phyloP scores from a whole-genome alignment of 176 grass and related monocot species.

The Oryza nivara region DNA sequence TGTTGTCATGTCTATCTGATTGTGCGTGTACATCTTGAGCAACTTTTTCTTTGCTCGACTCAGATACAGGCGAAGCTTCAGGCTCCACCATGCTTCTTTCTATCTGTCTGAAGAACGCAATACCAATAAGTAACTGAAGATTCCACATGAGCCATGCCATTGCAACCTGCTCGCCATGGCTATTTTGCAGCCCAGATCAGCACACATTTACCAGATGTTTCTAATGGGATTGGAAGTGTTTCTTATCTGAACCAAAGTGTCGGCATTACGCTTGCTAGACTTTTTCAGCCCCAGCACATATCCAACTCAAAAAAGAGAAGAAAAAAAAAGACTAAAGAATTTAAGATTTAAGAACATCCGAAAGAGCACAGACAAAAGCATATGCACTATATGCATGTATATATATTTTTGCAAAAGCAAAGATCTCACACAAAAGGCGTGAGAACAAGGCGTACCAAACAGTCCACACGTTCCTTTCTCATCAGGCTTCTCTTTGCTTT shows the following conservation, averaged over 20 bases:
- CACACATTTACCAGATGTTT: not conserved
- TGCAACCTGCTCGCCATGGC: not conserved
- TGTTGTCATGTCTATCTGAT: slow-evolving; percentile 13
- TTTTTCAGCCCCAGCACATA: not conserved
- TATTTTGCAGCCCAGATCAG: not conserved
- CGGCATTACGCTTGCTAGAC: not conserved
- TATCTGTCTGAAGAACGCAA: slow-evolving; percentile 9
- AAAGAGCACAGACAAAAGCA: not conserved
- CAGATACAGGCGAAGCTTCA: not conserved
- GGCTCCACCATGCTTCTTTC: not conserved
- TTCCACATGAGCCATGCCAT: not conserved
- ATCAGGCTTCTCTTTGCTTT: too few species aligned
- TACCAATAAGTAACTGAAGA: not conserved
- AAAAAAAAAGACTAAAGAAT: not conserved
- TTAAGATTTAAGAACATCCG: not conserved
- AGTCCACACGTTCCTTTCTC: not conserved
- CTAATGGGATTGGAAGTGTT: not conserved
- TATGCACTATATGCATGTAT: not conserved
- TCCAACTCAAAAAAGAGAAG: not conserved
- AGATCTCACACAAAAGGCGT: not conserved
- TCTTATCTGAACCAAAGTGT: not conserved
- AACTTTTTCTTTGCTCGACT: slow-evolving; percentile 4
- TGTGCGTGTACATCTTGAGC: slow-evolving; percentile 39
- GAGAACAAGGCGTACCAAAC: not conserved
- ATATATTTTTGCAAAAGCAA: not conserved